Evolutionary conservation across 169 alveolate genomes (phyloP), one percentile per base, ranked within the genome.

Genomic region (Haemoproteus tartakovskyi): DNA sequence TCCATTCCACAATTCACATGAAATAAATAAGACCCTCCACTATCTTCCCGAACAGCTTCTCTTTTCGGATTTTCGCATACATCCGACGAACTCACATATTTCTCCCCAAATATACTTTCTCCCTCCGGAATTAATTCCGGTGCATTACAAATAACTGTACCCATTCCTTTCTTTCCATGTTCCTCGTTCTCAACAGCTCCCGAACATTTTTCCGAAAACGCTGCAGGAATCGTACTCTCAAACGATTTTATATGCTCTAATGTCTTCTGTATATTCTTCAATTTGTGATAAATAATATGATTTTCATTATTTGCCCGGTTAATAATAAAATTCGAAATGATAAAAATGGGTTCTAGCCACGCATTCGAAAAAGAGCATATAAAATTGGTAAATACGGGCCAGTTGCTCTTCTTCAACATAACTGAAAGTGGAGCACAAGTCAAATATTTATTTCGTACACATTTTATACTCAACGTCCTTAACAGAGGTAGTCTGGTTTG

Each of bases 311-410:
- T 80, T 16, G 91, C 91, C 27, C 88, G 48, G 50, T 79, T 79
- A 60, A 80, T 56, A 24, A 92, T 90, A 47, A 79, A 87, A 38
- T 87, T 87, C 0, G 95, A 93, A 8, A 92, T 43, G 33, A 86
- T 90, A 51, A 89, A 86, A 36, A 91, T 90, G 9, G 96, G 91
- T 37, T 90, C 96, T 40, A 92, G 70, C 79, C 89, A 80, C 19
- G 92, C 84, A 78, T 90, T 89, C 26, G 94, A 84, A 62, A 92
- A 92, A 51, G 93, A 62, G 43, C 95, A 89, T 22, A 80, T 87
- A 63, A 92, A 92, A 45, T 79, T 78, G 46, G 83, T 87, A 74
- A 92, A 78, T 9, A 41, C 82, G 24, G 96, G 96, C 96, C 96
- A 92, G 14, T 67, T 79, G 24, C 87, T 89, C 24, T 78, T 59